Conservation (phyloP, 192 early-diverging fungal genomes). For the Rhizophlyctis rosea region DNA sequence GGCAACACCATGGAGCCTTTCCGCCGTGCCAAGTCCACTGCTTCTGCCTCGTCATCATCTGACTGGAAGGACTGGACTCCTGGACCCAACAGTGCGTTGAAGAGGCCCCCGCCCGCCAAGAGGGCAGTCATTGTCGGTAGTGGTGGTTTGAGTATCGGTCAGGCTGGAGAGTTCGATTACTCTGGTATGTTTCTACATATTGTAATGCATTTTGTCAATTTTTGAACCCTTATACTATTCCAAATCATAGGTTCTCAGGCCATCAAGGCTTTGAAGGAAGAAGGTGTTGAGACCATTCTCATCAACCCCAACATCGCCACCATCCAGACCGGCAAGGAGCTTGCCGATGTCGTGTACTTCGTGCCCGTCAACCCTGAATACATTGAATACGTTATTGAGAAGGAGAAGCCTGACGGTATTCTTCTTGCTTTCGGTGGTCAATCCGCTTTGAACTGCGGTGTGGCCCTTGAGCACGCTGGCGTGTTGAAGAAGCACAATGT, state of each 20-base stretch:
- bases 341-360: conserved; percentile 96
- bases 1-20: conserved; percentile 10
- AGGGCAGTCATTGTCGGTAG: conserved; percentile 88
- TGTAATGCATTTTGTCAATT: conserved; percentile 5
- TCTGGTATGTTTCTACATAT: conserved; percentile 61
- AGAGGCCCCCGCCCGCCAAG: conserved; percentile 22
- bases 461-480: conserved; percentile 80
- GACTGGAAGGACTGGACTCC: conserved; percentile 23
- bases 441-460: conserved; percentile 92
- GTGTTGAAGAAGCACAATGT: conserved; percentile 77
- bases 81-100: conserved; percentile 10
- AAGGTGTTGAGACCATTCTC: conserved; percentile 88
- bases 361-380: conserved; percentile 91
- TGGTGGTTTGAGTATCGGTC: conserved; percentile 93
- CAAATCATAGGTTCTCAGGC: conserved; percentile 78
- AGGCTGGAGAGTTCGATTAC: conserved; percentile 99
- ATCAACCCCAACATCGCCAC: conserved; percentile 99
- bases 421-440: conserved; percentile 96
- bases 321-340: conserved; percentile 89
- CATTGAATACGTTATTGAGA: conserved; percentile 85
- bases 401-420: conserved; percentile 94
- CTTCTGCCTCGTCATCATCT: neutral
- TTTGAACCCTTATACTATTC: conserved; percentile 5
- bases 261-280: conserved; percentile 94
- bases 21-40: conserved; percentile 4